These are phyloP conservation scores for Phytophthora macrochlamydospora DNA, from an alignment of 352 stramenopile species.

Conservation along the genomic window DNA sequence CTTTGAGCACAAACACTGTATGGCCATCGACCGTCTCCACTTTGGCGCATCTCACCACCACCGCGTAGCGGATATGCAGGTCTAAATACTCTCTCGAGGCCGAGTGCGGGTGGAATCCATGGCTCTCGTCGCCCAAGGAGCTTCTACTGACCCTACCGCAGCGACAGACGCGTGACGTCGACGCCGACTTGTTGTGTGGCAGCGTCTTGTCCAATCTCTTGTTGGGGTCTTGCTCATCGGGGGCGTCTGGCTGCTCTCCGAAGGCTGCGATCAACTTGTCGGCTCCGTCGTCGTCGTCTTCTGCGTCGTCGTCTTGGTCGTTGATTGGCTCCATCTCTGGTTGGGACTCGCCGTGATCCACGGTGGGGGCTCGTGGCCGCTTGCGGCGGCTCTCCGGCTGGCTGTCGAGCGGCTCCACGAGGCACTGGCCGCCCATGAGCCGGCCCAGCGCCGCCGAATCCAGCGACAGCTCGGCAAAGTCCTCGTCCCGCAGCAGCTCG, in stretches of 20 bases:
- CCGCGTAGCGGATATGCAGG: conserved; percentile 46
- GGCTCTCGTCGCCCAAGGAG: conserved; percentile 16
- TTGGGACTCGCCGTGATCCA: conserved; percentile 6
- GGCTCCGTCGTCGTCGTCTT: conserved; percentile 33
- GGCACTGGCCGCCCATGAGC: conserved; percentile 49
- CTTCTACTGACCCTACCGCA: conserved; percentile 22
- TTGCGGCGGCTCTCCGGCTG: conserved; percentile 26
- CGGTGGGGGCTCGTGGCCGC: conserved; percentile 26
- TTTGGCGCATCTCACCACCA: conserved; percentile 45
- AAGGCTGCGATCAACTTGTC: conserved; percentile 47
- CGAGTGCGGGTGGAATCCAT: conserved; percentile 31
- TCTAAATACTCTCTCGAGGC: conserved; percentile 55
- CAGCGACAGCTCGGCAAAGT: conserved; percentile 43
- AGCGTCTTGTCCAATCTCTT: conserved; percentile 19
- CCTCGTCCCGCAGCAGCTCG: conserved; percentile 34
- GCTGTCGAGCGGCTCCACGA: conserved; percentile 43
- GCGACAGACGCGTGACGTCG: conserved; percentile 30
- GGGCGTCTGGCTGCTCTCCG: conserved; percentile 22
- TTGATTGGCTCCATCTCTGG: conserved; percentile 12
- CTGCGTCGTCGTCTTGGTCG: conserved; percentile 26
- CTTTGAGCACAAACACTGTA: conserved; percentile 48
- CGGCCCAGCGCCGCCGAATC: conserved; percentile 38
- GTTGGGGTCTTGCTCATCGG: conserved; percentile 33
- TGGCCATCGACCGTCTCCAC: conserved; percentile 46
- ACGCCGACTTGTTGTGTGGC: conserved; percentile 26